Evolutionary conservation across 2,329 filamentous ascomycete species (phyloP).

Genomic region (Phaeosphaeria sp.): DNA sequence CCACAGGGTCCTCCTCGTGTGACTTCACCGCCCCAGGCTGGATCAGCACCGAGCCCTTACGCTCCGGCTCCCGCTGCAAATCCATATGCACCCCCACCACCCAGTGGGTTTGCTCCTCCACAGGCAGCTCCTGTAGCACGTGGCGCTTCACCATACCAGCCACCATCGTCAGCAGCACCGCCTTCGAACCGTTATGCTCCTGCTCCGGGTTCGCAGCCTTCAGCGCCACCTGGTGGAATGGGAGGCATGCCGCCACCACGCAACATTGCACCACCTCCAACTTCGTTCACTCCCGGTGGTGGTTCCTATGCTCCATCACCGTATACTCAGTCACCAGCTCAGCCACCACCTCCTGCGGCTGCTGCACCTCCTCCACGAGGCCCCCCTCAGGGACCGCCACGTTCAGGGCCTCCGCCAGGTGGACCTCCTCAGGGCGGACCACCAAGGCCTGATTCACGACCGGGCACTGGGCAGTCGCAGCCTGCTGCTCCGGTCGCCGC

Average conservation of each 20-base stretch:
- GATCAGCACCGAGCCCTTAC: constrained; percentile 65
- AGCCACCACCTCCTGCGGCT: constrained; percentile 48
- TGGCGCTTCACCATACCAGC: constrained; percentile 85
- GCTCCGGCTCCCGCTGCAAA: constrained; percentile 60
- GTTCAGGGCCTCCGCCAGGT: constrained; percentile 49
- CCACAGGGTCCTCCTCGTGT: constrained; percentile 58
- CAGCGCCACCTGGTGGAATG: constrained; percentile 37
- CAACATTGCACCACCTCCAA: constrained; percentile 54
- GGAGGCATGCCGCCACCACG: constrained; percentile 50
- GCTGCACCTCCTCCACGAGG: constrained; percentile 52
- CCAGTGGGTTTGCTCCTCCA: constrained; percentile 54
- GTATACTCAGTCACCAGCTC: constrained; percentile 33
- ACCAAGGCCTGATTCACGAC: constrained; percentile 49
- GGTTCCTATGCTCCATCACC: constrained; percentile 42
- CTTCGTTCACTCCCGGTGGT: constrained; percentile 35
- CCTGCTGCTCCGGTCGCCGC: constrained; percentile 59
- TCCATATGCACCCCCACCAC: constrained; percentile 66
- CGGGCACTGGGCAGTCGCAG: constrained; percentile 59
- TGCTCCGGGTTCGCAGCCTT: constrained; percentile 65
- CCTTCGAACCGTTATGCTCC: constrained; percentile 68
- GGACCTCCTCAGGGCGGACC: constrained; percentile 49
- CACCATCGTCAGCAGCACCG: constrained; percentile 73
- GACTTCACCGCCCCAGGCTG: constrained; percentile 69
- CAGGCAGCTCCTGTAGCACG: constrained; percentile 69
- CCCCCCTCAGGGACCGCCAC: constrained; percentile 50